A percentile compares a stretch with the other conserved stretches of the same genome.
Evolutionary conservation across 805 yeast species (phyloP).

Genomic region (Kuraishia ogatae): DNA sequence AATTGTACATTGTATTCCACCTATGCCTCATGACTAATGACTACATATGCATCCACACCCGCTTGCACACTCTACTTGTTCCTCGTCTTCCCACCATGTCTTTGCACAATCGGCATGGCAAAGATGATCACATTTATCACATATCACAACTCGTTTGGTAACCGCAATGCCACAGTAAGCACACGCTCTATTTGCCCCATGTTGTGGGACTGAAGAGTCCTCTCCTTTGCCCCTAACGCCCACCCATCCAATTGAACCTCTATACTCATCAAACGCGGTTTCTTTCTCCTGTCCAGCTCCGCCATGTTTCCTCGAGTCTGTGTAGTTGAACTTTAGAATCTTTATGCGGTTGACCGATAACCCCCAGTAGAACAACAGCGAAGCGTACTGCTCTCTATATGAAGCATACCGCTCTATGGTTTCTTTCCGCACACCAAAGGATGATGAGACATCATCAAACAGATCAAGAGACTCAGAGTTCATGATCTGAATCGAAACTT

Average conservation of each 20-base stretch:
- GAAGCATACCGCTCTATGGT: slow-evolving; percentile 26
- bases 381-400: slow-evolving; percentile 66
- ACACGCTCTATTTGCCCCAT: slow-evolving; percentile 36
- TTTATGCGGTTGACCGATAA: slow-evolving; percentile 73
- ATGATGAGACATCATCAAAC: slow-evolving; percentile 31
- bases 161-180: slow-evolving; percentile 57
- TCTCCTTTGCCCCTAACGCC: not conserved
- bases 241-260: slow-evolving; percentile 23
- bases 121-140: slow-evolving; percentile 71
- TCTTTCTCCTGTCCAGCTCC: slow-evolving; percentile 9
- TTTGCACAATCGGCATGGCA: slow-evolving; percentile 72
- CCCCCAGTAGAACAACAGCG: slow-evolving; percentile 76
- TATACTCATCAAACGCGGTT: slow-evolving; percentile 24
- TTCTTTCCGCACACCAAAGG: slow-evolving; percentile 30
- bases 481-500: slow-evolving; percentile 36
- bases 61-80: slow-evolving; percentile 55
- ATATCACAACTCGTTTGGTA: slow-evolving; percentile 51
- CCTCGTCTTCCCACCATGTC: slow-evolving; percentile 60
- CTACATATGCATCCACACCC: slow-evolving; percentile 79
- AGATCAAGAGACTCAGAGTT: slow-evolving; percentile 35
- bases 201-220: not conserved
- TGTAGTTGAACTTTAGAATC: slow-evolving; percentile 58
- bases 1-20: not conserved
- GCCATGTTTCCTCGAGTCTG: slow-evolving; percentile 4
- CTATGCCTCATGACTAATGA: not conserved